Percentiles rank a stretch among this genome's conserved stretches.
Evolutionary conservation across 192 early-diverging fungal species (phyloP).

Genomic region (Umbelopsis ramanniana): DNA sequence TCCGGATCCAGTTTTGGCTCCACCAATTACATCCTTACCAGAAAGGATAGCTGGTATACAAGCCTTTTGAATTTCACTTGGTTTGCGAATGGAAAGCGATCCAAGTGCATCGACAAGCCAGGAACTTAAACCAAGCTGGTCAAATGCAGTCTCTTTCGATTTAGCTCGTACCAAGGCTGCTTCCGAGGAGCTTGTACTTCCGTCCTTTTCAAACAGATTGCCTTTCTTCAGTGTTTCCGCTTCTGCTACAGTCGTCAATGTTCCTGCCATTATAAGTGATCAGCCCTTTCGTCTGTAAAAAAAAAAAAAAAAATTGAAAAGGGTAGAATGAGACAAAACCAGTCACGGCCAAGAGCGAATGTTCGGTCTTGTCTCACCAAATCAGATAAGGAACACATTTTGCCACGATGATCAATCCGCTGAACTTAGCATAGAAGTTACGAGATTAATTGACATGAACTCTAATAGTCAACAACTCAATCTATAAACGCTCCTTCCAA

Average conservation of each 20-base stretch:
- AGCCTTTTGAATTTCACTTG: slow-evolving; percentile 91
- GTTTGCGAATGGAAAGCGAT: slow-evolving; percentile 80
- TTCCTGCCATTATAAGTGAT: neutral
- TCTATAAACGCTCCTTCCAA: no score
- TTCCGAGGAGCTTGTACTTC: slow-evolving; percentile 4
- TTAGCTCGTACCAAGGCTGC: neutral
- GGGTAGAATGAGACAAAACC: no score
- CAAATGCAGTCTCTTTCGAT: slow-evolving; percentile 52
- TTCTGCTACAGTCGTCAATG: neutral
- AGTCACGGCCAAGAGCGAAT: no score
- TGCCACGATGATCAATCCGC: no score
- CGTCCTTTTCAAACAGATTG: neutral
- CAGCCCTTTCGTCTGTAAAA: no score
- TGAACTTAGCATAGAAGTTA: no score
- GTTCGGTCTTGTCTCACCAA: no score
- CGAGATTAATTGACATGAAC: no score
- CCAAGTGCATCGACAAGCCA: slow-evolving; percentile 85
- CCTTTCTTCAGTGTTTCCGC: neutral
- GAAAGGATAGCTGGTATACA: slow-evolving; percentile 82
- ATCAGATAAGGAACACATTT: no score
- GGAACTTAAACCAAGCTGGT: slow-evolving; percentile 71
- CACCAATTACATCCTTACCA: slow-evolving; percentile 83
- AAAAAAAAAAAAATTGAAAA: no score
- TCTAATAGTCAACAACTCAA: no score
- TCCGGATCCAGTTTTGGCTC: slow-evolving; percentile 95